phyloP scores from a whole-genome alignment of 768 basidiomycete species.

The Flagelloscypha sp. region DNA sequence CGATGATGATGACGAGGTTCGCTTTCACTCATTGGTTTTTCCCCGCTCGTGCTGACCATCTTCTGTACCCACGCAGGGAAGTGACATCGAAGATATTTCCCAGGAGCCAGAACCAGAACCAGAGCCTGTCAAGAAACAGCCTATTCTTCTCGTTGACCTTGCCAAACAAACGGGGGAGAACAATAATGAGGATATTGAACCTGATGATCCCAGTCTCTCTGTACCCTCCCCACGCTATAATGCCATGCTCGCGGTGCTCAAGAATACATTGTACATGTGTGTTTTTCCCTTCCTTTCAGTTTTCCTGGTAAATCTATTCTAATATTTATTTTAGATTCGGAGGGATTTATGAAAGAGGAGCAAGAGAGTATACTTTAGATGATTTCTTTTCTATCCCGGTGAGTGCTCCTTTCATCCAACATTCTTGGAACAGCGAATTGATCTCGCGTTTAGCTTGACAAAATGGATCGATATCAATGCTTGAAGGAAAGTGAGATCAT shows the following conservation, averaged over 20 bases:
- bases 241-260: conserved; percentile 77
- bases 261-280: conserved; percentile 81
- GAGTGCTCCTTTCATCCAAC: no score
- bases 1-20: conserved; percentile 14
- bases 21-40: no score
- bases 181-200: conserved; percentile 36
- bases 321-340: conserved; percentile 53
- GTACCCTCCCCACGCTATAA: conserved; percentile 74
- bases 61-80: background rate
- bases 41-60: no score
- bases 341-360: conserved; percentile 78
- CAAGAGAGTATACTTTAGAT: conserved; percentile 81
- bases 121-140: background rate
- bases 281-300: conserved; percentile 23
- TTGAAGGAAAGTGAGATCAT: conserved; percentile 58
- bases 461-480: conserved; percentile 71
- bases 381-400: conserved; percentile 82
- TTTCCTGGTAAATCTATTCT: background rate
- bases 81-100: background rate
- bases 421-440: no score
- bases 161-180: conserved; percentile 5
- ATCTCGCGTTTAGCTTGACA: conserved; percentile 76
- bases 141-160: conserved; percentile 1
- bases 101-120: conserved; percentile 1
- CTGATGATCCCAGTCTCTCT: conserved; percentile 58